phyloP scores from a whole-genome alignment of 352 stramenopile genomes.

The Peronospora tabacina region DNA sequence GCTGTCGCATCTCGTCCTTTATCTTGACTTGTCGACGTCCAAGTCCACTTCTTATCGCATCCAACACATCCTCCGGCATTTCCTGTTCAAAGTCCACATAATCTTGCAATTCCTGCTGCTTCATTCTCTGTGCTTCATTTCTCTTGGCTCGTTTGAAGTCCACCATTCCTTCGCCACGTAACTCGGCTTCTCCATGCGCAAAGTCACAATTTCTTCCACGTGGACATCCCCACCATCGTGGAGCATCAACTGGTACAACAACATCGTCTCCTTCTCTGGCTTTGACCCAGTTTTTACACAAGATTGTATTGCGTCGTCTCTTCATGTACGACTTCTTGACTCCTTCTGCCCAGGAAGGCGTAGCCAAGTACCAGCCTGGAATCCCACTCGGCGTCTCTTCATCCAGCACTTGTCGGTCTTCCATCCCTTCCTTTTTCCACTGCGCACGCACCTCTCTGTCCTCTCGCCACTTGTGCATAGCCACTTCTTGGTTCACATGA shows the following conservation, averaged over 20 bases:
- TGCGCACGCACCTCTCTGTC: constrained; percentile 43
- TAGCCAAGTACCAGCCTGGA: constrained; percentile 74
- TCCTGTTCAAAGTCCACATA: constrained; percentile 76
- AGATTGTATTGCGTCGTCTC: constrained; percentile 63
- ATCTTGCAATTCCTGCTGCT: constrained; percentile 54
- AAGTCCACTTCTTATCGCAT: constrained; percentile 61
- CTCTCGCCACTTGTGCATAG: constrained; percentile 73
- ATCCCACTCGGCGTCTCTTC: constrained; percentile 83
- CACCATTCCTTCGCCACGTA: constrained; percentile 54
- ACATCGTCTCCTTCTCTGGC: constrained; percentile 38
- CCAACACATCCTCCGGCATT: constrained; percentile 51
- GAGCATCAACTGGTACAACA: constrained; percentile 37
- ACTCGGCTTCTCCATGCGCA: constrained; percentile 73
- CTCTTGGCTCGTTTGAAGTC: constrained; percentile 69
- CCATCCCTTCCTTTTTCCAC: constrained; percentile 40
- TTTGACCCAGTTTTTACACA: constrained; percentile 69
- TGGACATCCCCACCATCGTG: constrained; percentile 76
- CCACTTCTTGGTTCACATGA: constrained; percentile 85
- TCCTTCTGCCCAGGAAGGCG: constrained; percentile 74
- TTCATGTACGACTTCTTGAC: constrained; percentile 84
- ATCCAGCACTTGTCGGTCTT: constrained; percentile 59
- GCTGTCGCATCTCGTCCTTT: constrained; percentile 19
- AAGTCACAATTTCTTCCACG: constrained; percentile 76
- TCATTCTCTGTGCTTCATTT: constrained; percentile 38
- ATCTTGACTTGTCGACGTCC: constrained; percentile 36